phyloP scores from a whole-genome alignment of 345 rosid genomes.

The Excoecaria agallocha region DNA sequence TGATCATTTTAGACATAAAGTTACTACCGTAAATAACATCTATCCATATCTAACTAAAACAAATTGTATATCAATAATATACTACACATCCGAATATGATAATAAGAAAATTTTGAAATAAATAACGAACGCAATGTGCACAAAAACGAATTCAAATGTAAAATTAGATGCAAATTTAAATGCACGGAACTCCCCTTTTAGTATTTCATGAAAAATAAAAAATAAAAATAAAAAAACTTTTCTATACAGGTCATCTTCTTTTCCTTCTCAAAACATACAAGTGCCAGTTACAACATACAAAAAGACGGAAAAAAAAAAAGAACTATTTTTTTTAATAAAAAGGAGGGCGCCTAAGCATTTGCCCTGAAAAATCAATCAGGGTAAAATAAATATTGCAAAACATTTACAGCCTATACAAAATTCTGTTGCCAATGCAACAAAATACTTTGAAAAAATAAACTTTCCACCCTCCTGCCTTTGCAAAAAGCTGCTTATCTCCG shows the following conservation, averaged over 20 bases:
- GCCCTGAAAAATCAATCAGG: slow-evolving; percentile 12
- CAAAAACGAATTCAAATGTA: too few relatives aligned
- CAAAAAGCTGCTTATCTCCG: slow-evolving; percentile 16
- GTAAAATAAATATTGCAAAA: slow-evolving; percentile 13
- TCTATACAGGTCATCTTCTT: slow-evolving; percentile 5
- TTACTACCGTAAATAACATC: too few relatives aligned
- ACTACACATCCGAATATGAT: too few relatives aligned
- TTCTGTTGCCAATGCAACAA: slow-evolving; percentile 19
- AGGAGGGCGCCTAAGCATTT: neutral
- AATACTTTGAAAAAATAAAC: slow-evolving; percentile 19
- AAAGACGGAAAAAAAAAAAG: neutral
- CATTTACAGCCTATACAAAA: slow-evolving; percentile 54
- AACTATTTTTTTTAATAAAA: neutral
- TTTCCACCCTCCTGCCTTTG: slow-evolving; percentile 16
- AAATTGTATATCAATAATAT: too few relatives aligned
- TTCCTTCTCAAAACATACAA: neutral
- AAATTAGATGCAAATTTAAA: neutral
- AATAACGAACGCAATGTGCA: too few relatives aligned
- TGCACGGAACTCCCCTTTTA: neutral
- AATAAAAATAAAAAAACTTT: too few relatives aligned
- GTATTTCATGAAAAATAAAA: neutral
- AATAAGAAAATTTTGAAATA: too few relatives aligned
- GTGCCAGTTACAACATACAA: neutral
- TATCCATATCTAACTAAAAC: too few relatives aligned
- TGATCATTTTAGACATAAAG: too few relatives aligned